Conservation (phyloP, 108 stramenopile genomes). For the Pseudonitzschia pungens region DNA sequence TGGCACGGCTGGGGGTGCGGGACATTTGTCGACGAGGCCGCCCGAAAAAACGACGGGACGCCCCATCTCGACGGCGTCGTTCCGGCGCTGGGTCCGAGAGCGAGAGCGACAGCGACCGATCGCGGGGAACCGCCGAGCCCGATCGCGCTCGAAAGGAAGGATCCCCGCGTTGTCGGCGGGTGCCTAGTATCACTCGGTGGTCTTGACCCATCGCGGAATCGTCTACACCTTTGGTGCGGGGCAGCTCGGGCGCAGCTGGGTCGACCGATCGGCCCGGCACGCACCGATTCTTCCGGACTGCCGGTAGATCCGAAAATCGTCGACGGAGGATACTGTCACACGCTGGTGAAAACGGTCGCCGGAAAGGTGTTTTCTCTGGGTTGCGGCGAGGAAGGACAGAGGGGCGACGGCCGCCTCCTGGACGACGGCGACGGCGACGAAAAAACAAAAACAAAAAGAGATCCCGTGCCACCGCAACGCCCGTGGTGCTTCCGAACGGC, state of each 20-base stretch:
- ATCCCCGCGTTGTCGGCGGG: constrained; percentile 16
- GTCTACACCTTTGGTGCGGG: constrained; percentile 32
- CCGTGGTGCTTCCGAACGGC: background rate
- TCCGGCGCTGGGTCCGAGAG: constrained; percentile 27
- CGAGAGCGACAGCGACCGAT: background rate
- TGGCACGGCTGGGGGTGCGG: constrained; percentile 29
- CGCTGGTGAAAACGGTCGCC: constrained; percentile 21
- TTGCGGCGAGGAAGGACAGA: constrained; percentile 37
- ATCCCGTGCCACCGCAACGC: background rate
- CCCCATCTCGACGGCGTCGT: constrained; percentile 24
- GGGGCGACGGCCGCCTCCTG: constrained; percentile 16
- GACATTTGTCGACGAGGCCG: constrained; percentile 21
- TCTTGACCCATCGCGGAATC: background rate
- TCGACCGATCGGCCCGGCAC: background rate
- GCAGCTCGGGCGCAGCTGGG: constrained; percentile 34
- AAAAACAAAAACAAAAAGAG: background rate
- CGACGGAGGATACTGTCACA: constrained; percentile 34
- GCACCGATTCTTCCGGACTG: constrained; percentile 16
- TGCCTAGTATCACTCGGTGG: constrained; percentile 25
- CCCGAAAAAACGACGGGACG: background rate
- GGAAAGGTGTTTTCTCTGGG: constrained; percentile 31
- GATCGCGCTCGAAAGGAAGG: background rate
- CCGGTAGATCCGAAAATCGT: constrained; percentile 25
- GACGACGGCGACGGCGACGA: constrained; percentile 13
- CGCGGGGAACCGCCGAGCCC: background rate